These are phyloP conservation scores for Thalia dealbata DNA, from an alignment of 176 grass and related monocot species.

Conservation along the genomic window DNA sequence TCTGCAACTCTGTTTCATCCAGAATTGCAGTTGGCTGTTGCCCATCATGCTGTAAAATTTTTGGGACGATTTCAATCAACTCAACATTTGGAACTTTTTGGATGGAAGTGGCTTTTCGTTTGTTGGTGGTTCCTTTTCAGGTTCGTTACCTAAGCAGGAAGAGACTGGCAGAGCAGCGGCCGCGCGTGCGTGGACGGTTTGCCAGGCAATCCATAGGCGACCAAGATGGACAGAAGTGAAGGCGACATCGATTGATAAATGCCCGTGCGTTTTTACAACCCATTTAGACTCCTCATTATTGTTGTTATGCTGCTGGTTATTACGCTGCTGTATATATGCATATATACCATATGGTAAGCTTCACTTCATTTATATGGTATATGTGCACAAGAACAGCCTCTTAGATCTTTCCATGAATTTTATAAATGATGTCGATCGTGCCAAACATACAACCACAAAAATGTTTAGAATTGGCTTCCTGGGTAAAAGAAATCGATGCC, in stretches of 20 bases:
- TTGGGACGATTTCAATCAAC: not conserved
- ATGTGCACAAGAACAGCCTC: no score
- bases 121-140: constrained; percentile 18
- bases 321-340: no score
- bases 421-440: no score
- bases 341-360: no score
- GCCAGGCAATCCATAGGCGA: constrained; percentile 41
- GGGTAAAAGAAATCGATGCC: constrained; percentile 69
- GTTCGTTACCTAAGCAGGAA: constrained; percentile 78
- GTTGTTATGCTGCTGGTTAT: no score
- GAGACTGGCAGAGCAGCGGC: constrained; percentile 64
- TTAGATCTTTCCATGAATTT: no score
- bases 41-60: not conserved
- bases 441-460: not conserved
- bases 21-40: not conserved
- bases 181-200: constrained; percentile 60
- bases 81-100: no score
- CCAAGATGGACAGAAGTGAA: constrained; percentile 1
- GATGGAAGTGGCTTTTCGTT: not conserved
- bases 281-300: no score
- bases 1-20: no score
- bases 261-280: no score
- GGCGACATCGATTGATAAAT: no score
- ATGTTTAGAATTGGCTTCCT: constrained; percentile 44
- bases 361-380: no score